Evolutionary conservation across 2,329 filamentous ascomycete genomes (phyloP).

Genomic region (Fusarium nygamai): DNA sequence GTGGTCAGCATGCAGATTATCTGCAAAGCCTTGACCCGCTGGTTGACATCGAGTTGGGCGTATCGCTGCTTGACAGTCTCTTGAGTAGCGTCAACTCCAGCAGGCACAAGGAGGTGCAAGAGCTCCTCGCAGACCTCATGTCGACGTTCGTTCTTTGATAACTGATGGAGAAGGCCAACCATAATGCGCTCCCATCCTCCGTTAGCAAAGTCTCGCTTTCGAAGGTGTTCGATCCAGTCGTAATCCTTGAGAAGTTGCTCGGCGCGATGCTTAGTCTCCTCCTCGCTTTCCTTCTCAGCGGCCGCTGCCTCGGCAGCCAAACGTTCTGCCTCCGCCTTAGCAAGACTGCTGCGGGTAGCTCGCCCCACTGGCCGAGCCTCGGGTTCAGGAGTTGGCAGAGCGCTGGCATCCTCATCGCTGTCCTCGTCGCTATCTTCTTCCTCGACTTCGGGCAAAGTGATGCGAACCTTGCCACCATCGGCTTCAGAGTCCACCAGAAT

Average conservation of each 20-base stretch:
- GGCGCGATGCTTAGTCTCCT: slow-evolving; percentile 71
- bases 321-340: slow-evolving; percentile 80
- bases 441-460: slow-evolving; percentile 78
- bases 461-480: slow-evolving; percentile 81
- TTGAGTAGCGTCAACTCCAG: slow-evolving; percentile 76
- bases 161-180: slow-evolving; percentile 84
- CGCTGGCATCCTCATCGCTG: slow-evolving; percentile 64
- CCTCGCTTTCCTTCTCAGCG: slow-evolving; percentile 60
- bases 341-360: slow-evolving; percentile 85
- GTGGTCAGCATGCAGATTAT: slow-evolving; percentile 87
- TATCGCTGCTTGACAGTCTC: slow-evolving; percentile 81
- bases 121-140: slow-evolving; percentile 81
- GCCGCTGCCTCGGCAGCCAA: slow-evolving; percentile 69
- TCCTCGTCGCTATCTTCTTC: slow-evolving; percentile 75
- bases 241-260: slow-evolving; percentile 78
- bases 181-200: slow-evolving; percentile 94
- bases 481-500: slow-evolving; percentile 80
- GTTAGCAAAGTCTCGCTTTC: slow-evolving; percentile 83
- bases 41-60: slow-evolving; percentile 80
- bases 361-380: slow-evolving; percentile 74
- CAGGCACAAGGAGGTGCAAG: slow-evolving; percentile 81
- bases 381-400: slow-evolving; percentile 72
- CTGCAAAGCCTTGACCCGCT: slow-evolving; percentile 82
- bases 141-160: slow-evolving; percentile 79
- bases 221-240: slow-evolving; percentile 86